A percentile compares a stretch with the other conserved stretches of the same genome.
Evolutionary conservation across 2,329 filamentous ascomycete species (phyloP).

Genomic region (Cercospora janseana): DNA sequence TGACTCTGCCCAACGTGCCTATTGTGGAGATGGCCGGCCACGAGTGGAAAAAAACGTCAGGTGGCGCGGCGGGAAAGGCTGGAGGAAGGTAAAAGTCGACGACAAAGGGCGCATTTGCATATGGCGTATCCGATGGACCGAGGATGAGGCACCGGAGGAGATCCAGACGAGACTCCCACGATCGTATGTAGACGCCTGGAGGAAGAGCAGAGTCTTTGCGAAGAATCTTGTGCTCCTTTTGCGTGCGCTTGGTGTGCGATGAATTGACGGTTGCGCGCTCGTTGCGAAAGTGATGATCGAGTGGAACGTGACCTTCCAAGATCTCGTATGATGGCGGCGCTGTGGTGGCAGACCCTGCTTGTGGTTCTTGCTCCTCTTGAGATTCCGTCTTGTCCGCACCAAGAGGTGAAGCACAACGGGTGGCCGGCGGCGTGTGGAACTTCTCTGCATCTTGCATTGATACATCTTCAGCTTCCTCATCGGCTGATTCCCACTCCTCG

Average conservation of each 20-base stretch:
- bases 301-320: slow-evolving; percentile 46
- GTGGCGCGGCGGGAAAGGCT: slow-evolving; percentile 53
- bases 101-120: slow-evolving; percentile 61
- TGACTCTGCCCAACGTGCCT: slow-evolving; percentile 43
- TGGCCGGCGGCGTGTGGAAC: slow-evolving; percentile 26
- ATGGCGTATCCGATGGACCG: slow-evolving; percentile 59
- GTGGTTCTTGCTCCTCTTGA: background rate
- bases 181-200: slow-evolving; percentile 56
- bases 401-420: slow-evolving; percentile 24
- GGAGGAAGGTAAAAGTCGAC: slow-evolving; percentile 56
- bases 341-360: background rate
- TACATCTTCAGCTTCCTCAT: slow-evolving; percentile 29
- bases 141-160: slow-evolving; percentile 59
- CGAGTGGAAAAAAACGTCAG: slow-evolving; percentile 58
- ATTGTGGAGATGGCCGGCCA: slow-evolving; percentile 45
- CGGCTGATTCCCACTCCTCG: slow-evolving; percentile 43
- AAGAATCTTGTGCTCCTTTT: slow-evolving; percentile 60
- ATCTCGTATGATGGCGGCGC: slow-evolving; percentile 31
- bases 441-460: slow-evolving; percentile 28
- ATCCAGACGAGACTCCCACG: slow-evolving; percentile 60
- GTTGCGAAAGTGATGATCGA: slow-evolving; percentile 44
- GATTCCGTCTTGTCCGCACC: background rate
- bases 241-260: slow-evolving; percentile 50
- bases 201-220: slow-evolving; percentile 49
- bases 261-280: slow-evolving; percentile 29